These are phyloP conservation scores for Combretum micranthum DNA, from an alignment of 345 rosid species.

Conservation along the genomic window DNA sequence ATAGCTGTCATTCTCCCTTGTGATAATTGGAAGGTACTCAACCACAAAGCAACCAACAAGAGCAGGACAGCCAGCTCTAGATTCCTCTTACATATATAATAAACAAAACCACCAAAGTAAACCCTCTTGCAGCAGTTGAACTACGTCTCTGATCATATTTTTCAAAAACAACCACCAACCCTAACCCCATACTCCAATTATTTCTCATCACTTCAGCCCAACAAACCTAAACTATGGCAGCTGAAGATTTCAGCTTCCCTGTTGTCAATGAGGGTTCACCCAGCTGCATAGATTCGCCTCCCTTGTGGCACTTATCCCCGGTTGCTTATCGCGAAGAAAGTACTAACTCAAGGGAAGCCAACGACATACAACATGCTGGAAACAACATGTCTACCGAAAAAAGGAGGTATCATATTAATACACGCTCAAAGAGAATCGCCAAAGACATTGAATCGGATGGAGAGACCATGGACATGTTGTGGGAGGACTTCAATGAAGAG, in stretches of 20 bases:
- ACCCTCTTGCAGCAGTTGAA: slow-evolving; percentile 50
- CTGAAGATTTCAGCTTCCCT: slow-evolving; percentile 77
- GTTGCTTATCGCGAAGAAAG: neutral
- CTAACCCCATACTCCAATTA: slow-evolving; percentile 3
- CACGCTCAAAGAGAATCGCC: neutral
- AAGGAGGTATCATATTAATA: neutral
- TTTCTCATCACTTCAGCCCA: too few relatives aligned
- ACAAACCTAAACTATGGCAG: slow-evolving; percentile 16
- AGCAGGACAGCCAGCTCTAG: neutral
- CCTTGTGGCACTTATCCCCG: slow-evolving; percentile 38
- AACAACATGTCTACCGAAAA: neutral
- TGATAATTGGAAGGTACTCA: too few relatives aligned
- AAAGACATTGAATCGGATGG: slow-evolving; percentile 10
- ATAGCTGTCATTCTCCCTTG: too few relatives aligned
- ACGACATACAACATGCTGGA: neutral
- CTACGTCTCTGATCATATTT: slow-evolving; percentile 11
- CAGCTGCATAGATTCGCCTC: slow-evolving; percentile 54
- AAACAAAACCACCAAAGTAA: neutral
- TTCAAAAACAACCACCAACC: slow-evolving; percentile 5
- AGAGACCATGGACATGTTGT: slow-evolving; percentile 74
- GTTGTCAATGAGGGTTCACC: slow-evolving; percentile 17
- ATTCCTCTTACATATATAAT: slow-evolving; percentile 6
- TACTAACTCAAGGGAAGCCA: neutral
- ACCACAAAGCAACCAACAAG: too few relatives aligned
- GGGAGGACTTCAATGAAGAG: slow-evolving; percentile 87